These are phyloP conservation scores for Anisogramma anomala DNA, from an alignment of 2,329 filamentous ascomycete species.

Conservation along the genomic window DNA sequence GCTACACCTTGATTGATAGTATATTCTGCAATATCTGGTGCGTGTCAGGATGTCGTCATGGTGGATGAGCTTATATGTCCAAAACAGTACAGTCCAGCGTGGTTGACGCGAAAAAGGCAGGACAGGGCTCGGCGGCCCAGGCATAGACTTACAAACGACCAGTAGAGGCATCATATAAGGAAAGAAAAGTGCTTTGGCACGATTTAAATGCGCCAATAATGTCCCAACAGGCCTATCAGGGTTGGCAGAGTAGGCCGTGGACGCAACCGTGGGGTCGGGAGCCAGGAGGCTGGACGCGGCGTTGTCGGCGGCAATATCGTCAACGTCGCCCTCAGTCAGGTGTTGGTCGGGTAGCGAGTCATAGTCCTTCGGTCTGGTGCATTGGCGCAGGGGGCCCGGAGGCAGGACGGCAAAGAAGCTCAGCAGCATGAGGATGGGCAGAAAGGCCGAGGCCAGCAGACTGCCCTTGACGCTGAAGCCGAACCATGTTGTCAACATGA, in stretches of 20 bases:
- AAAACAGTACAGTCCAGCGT: too few relatives aligned
- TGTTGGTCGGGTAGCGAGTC: constrained; percentile 36
- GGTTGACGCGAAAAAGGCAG: too few relatives aligned
- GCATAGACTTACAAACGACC: too few relatives aligned
- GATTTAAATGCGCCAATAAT: constrained; percentile 45
- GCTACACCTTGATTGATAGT: constrained; percentile 93
- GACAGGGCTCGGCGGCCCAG: too few relatives aligned
- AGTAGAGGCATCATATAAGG: constrained; percentile 82
- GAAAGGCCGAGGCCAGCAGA: constrained; percentile 62
- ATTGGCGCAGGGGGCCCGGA: constrained; percentile 46
- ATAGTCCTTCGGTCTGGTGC: constrained; percentile 38
- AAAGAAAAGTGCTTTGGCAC: constrained; percentile 59
- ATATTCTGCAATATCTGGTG: constrained; percentile 92
- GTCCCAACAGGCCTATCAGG: constrained; percentile 22
- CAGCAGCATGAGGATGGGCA: constrained; percentile 72
- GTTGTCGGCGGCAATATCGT: constrained; percentile 25
- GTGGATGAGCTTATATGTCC: too few relatives aligned
- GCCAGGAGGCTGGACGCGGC: constrained; percentile 39
- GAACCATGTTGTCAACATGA: constrained; percentile 70
- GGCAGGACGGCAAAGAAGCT: constrained; percentile 81
- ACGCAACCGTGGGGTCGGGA: constrained; percentile 29
- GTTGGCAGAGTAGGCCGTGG: constrained; percentile 28
- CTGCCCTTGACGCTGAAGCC: constrained; percentile 63
- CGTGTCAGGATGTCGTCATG: too few relatives aligned
- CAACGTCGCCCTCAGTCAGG: constrained; percentile 24